Conservation (phyloP, 1,139 yeast genomes). For the Suzukiozyma palmioleophila region DNA sequence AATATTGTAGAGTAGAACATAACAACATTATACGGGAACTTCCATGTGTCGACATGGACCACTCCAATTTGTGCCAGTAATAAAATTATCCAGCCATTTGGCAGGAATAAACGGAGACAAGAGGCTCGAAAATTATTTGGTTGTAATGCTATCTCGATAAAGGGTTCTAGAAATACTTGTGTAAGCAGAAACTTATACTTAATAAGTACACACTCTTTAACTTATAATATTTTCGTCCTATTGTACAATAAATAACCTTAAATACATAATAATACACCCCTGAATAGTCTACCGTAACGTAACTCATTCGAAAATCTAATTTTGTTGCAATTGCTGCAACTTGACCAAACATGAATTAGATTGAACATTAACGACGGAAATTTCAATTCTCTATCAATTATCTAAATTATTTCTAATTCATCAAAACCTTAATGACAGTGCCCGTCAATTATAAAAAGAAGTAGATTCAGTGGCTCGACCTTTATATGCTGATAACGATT, state of each 20-base stretch:
- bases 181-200: too few relatives aligned
- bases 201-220: too few relatives aligned
- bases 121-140: too few relatives aligned
- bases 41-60: too few relatives aligned
- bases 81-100: too few relatives aligned
- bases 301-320: not conserved
- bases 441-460: slow-evolving; percentile 2
- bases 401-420: slow-evolving; percentile 3
- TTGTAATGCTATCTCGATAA: too few relatives aligned
- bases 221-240: not conserved
- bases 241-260: not conserved
- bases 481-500: slow-evolving; percentile 3
- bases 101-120: too few relatives aligned
- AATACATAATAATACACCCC: slow-evolving; percentile 1
- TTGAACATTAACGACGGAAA: slow-evolving; percentile 3
- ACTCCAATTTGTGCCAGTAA: too few relatives aligned
- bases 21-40: too few relatives aligned
- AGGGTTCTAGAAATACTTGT: too few relatives aligned
- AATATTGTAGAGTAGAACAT: too few relatives aligned
- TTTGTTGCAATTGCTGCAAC: not conserved
- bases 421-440: slow-evolving; percentile 2
- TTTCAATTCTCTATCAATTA: slow-evolving; percentile 3
- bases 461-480: slow-evolving; percentile 1
- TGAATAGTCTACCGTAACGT: not conserved
- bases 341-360: slow-evolving; percentile 1